These are phyloP conservation scores for Pseudocercospora crystallina DNA, from an alignment of 2,329 filamentous ascomycete species.

Conservation along the genomic window DNA sequence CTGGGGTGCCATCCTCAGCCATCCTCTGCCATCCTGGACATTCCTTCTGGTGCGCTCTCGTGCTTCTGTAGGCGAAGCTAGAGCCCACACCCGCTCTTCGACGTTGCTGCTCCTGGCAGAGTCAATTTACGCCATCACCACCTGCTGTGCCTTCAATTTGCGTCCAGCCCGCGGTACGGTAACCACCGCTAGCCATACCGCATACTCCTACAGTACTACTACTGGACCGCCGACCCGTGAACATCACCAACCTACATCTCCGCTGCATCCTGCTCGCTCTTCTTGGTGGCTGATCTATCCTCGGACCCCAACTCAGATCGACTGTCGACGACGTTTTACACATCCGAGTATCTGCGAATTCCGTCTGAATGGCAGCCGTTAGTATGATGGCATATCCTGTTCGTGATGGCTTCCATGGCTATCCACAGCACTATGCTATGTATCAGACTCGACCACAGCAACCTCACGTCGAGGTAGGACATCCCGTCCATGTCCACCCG, in stretches of 20 bases:
- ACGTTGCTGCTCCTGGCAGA: slow-evolving; percentile 16
- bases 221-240: background rate
- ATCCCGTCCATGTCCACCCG: slow-evolving; percentile 22
- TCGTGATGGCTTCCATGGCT: slow-evolving; percentile 28
- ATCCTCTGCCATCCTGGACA: slow-evolving; percentile 1
- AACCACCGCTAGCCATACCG: background rate
- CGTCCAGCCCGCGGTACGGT: slow-evolving; percentile 7
- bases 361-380: slow-evolving; percentile 30
- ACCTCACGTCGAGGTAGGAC: slow-evolving; percentile 16
- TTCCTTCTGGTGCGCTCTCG: slow-evolving; percentile 16
- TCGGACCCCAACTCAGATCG: background rate
- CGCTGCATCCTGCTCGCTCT: no score
- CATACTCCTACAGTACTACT: background rate
- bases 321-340: no score
- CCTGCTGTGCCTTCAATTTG: slow-evolving; percentile 23
- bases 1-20: slow-evolving; percentile 13
- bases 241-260: background rate
- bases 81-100: slow-evolving; percentile 16
- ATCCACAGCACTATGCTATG: slow-evolving; percentile 31
- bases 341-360: background rate
- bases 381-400: slow-evolving; percentile 32
- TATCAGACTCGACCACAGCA: slow-evolving; percentile 27
- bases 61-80: slow-evolving; percentile 20
- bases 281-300: slow-evolving; percentile 9
- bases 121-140: slow-evolving; percentile 24